Evolutionary conservation across 495 filamentous ascomycete genomes (phyloP).

Genomic region (Opeltia flavorubescens): DNA sequence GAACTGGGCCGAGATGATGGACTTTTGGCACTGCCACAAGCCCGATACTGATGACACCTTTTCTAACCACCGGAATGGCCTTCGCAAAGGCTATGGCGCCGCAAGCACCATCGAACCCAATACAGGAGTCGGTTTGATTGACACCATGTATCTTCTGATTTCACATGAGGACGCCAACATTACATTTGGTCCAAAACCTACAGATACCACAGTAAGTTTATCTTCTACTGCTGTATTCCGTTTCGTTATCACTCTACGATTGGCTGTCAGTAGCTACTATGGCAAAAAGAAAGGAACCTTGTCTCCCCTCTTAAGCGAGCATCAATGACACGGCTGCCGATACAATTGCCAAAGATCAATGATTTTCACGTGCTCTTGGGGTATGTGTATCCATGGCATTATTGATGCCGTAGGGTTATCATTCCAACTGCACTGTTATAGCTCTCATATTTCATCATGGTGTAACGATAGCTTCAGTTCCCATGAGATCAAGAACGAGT

Average conservation of each 20-base stretch:
- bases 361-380: not conserved
- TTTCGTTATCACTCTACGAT: no score
- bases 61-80: conserved; percentile 22
- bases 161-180: conserved; percentile 46
- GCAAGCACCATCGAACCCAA: conserved; percentile 51
- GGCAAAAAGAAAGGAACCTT: conserved; percentile 87
- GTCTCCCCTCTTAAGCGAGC: conserved; percentile 32
- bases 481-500: conserved; percentile 13
- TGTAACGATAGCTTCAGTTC: conserved; percentile 5
- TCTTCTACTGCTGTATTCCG: not conserved
- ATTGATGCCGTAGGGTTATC: conserved; percentile 6
- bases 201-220: not conserved
- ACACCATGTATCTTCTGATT: conserved; percentile 62
- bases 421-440: not conserved
- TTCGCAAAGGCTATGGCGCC: conserved; percentile 58
- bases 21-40: conserved; percentile 99
- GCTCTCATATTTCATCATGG: conserved; percentile 12
- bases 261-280: conserved; percentile 14
- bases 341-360: conserved; percentile 81
- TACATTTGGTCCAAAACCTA: not conserved
- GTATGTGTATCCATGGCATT: not conserved
- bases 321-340: conserved; percentile 61
- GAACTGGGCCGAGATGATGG: conserved; percentile 99
- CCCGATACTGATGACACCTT: conserved; percentile 36
- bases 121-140: conserved; percentile 58